Conservation (phyloP, 1,284 basidiomycete species). For the Sporisorium graminicola region DNA sequence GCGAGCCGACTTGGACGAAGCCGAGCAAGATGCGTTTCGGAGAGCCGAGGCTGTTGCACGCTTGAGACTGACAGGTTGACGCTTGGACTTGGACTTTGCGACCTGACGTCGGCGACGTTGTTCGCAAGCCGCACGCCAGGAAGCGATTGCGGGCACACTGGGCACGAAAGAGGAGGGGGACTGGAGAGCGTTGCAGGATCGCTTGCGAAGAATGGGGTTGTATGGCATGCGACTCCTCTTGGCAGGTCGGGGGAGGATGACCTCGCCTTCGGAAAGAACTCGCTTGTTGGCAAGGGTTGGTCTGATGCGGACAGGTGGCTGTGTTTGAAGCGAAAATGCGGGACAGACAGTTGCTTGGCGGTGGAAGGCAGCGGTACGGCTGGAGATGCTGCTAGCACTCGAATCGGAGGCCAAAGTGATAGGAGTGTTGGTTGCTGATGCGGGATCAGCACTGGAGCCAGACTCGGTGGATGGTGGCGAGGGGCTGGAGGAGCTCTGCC, state of each 20-base stretch:
- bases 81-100: not conserved
- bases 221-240: conserved; percentile 13
- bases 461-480: conserved; percentile 34
- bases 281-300: conserved; percentile 12
- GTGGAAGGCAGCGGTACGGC: not conserved
- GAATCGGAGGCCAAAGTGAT: conserved; percentile 29
- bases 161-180: not conserved
- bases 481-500: conserved; percentile 9
- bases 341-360: not conserved
- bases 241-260: conserved; percentile 9
- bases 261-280: conserved; percentile 30
- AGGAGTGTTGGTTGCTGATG: conserved; percentile 5
- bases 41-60: not conserved
- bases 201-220: conserved; percentile 5
- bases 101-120: conserved; percentile 7
- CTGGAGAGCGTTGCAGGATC: not conserved
- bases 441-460: not conserved
- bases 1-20: too few species aligned
- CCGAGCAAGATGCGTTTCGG: not conserved
- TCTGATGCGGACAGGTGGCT: not conserved
- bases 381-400: conserved; percentile 16
- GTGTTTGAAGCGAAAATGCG: not conserved
- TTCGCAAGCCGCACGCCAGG: conserved; percentile 26
- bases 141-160: conserved; percentile 1
- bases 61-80: not conserved